Conservation (phyloP, 768 basidiomycete species). For the Pulveroboletus sp. region DNA sequence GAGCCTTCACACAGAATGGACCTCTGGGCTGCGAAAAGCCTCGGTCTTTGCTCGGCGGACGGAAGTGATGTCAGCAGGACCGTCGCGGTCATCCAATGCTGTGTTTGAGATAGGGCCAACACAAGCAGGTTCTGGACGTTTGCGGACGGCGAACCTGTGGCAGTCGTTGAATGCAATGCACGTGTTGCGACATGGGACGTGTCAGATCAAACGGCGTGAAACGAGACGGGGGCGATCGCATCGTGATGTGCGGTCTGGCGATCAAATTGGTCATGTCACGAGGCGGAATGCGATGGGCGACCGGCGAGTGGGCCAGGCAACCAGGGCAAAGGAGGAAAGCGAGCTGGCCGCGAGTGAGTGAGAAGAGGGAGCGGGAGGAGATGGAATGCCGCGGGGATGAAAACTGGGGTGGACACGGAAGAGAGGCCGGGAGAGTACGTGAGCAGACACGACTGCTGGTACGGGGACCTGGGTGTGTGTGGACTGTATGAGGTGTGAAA, state of each 20-base stretch:
- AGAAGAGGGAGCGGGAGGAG: constrained; percentile 15
- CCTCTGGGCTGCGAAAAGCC: constrained; percentile 17
- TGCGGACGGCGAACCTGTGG: background rate
- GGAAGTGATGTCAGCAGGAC: too few species aligned
- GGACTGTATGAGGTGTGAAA: constrained; percentile 32
- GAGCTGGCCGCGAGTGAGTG: constrained; percentile 8
- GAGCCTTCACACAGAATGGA: constrained; percentile 14
- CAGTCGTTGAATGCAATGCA: constrained; percentile 18
- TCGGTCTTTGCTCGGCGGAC: constrained; percentile 16
- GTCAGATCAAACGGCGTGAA: too few species aligned
- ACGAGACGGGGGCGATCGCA: too few species aligned
- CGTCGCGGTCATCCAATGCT: too few species aligned
- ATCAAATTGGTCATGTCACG: constrained; percentile 26
- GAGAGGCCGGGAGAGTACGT: constrained; percentile 33
- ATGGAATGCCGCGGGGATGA: constrained; percentile 30
- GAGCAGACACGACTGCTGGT: constrained; percentile 30
- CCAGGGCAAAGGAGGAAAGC: too few species aligned
- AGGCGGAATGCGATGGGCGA: constrained; percentile 15
- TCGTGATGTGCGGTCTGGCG: constrained; percentile 17
- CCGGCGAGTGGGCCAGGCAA: too few species aligned
- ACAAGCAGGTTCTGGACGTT: constrained; percentile 4
- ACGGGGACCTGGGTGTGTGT: constrained; percentile 34
- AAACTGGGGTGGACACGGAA: constrained; percentile 30
- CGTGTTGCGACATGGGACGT: constrained; percentile 23
- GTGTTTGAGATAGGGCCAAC: constrained; percentile 1